phyloP scores from a whole-genome alignment of 306 rosid genomes.

The Medicago truncatula region MtrunA17r5.0-ANR NC_053044.1:54703501-54704000 shows the following conservation, averaged over 20 bases:
- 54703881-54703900: not conserved
- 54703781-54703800: not conserved
- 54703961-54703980: conserved; percentile 6
- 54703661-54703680: not conserved
- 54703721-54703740: conserved; percentile 4
- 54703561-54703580: conserved; percentile 34
- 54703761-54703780: not conserved
- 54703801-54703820: not conserved
- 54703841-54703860: too few species aligned
- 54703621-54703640: conserved; percentile 34
- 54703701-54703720: not conserved
- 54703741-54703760: conserved; percentile 3
- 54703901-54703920: conserved; percentile 6
- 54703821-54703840: too few species aligned
- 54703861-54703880: too few species aligned
- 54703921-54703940: conserved; percentile 7
- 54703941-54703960: conserved; percentile 2
- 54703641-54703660: not conserved
- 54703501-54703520: conserved; percentile 27
- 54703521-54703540: conserved; percentile 5
- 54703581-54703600: conserved; percentile 96
- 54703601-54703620: conserved; percentile 82
- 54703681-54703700: not conserved
- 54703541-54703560: conserved; percentile 35
- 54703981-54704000: conserved; percentile 16